A percentile compares a stretch with the other conserved stretches of the same genome.
Conservation (phyloP, 2,329 filamentous ascomycete species). For the Orbilia ellipsospora region DNA sequence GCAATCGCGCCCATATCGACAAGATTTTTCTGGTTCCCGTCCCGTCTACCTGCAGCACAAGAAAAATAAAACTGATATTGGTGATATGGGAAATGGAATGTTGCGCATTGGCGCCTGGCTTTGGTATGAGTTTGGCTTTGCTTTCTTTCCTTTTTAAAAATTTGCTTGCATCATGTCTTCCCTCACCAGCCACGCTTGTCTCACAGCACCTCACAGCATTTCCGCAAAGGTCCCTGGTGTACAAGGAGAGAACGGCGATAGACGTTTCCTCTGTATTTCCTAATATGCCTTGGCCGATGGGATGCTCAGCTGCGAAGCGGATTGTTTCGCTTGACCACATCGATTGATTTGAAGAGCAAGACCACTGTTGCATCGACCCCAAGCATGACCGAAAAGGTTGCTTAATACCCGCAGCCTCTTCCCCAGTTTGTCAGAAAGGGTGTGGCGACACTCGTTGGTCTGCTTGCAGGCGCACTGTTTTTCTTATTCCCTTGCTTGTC, state of each 20-base stretch:
- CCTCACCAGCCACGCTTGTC: constrained; percentile 55
- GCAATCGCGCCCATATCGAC: constrained; percentile 41
- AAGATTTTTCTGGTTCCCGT: constrained; percentile 12
- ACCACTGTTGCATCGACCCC: background rate
- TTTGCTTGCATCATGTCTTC: constrained; percentile 41
- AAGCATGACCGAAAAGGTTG: background rate
- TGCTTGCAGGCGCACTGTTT: constrained; percentile 54
- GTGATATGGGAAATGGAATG: constrained; percentile 55
- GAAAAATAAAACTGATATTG: constrained; percentile 15
- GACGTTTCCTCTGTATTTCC: constrained; percentile 42
- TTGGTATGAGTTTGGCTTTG: constrained; percentile 46
- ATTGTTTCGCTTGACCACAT: constrained; percentile 42
- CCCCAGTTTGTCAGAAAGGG: constrained; percentile 53
- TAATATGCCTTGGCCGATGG: constrained; percentile 35
- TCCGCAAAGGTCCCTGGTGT: constrained; percentile 50
- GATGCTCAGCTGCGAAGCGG: constrained; percentile 28
- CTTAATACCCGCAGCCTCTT: constrained; percentile 48
- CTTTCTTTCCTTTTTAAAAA: constrained; percentile 13
- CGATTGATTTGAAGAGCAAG: constrained; percentile 26
- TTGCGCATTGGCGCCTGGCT: constrained; percentile 55
- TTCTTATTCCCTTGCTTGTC: constrained; percentile 53
- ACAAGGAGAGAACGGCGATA: constrained; percentile 53
- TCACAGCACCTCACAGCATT: constrained; percentile 45
- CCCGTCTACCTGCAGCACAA: constrained; percentile 36
- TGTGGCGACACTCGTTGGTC: constrained; percentile 52